A percentile compares a stretch with the other conserved stretches of the same genome.
These are phyloP conservation scores for Fusarium robinianum DNA, from an alignment of 2,329 filamentous ascomycete species.

Conservation along the genomic window DNA sequence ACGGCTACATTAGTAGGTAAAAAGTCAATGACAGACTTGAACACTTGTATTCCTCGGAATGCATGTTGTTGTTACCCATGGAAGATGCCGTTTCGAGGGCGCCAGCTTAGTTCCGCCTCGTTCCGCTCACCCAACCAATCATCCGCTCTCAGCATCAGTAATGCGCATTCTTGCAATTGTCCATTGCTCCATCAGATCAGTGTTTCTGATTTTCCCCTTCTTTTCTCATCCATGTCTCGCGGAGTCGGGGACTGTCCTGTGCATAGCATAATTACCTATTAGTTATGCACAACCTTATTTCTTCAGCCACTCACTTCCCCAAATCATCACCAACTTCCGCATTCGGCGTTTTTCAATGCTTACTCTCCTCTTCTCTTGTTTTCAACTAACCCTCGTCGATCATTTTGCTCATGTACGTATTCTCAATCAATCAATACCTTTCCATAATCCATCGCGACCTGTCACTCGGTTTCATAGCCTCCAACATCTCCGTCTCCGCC, in stretches of 20 bases:
- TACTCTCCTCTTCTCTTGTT: not conserved
- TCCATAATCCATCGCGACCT: slow-evolving; percentile 66
- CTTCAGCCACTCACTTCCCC: not conserved
- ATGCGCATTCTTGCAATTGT: slow-evolving; percentile 1
- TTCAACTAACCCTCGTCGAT: no score
- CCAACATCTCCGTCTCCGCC: slow-evolving; percentile 53
- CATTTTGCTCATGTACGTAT: no score
- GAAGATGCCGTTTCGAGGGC: slow-evolving; percentile 10
- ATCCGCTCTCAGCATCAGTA: slow-evolving; percentile 10
- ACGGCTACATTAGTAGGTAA: no score
- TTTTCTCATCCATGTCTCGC: slow-evolving; percentile 5
- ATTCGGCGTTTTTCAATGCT: not conserved
- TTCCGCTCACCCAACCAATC: slow-evolving; percentile 21
- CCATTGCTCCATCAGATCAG: slow-evolving; percentile 11
- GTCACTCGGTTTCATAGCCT: slow-evolving; percentile 51
- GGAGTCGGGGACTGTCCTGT: slow-evolving; percentile 10
- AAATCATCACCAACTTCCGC: not conserved
- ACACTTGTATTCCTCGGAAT: no score
- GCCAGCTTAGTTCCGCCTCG: slow-evolving; percentile 9
- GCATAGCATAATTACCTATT: no score
- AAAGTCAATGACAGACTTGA: no score
- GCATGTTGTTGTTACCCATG: no score
- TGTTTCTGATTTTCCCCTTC: not conserved
- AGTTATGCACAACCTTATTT: slow-evolving; percentile 9
- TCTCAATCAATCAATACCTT: slow-evolving; percentile 52